phyloP scores from a whole-genome alignment of 2,329 filamentous ascomycete genomes.

The Ambrosiella cleistominuta region DNA sequence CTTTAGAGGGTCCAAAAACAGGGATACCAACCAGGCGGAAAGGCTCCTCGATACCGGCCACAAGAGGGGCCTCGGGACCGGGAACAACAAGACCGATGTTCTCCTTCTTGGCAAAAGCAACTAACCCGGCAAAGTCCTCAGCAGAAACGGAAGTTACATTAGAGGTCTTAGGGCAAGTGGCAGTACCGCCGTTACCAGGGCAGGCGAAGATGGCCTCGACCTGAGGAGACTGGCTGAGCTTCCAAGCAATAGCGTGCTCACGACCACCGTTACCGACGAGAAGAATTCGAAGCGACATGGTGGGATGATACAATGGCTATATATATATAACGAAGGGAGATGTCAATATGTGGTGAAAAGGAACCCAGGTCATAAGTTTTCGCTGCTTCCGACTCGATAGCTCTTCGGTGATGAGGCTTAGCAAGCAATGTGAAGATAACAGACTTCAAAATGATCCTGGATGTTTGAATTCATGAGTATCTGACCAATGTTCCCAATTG shows the following conservation, averaged over 20 bases:
- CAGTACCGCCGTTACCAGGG: constrained; percentile 78
- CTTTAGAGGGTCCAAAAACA: constrained; percentile 71
- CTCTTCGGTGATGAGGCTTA: constrained; percentile 3
- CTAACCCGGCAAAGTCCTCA: constrained; percentile 62
- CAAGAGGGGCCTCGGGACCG: constrained; percentile 83
- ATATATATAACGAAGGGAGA: neutral
- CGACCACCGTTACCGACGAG: constrained; percentile 87
- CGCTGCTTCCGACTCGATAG: neutral
- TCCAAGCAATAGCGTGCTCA: constrained; percentile 91
- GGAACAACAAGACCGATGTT: constrained; percentile 69
- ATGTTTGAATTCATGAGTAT: neutral
- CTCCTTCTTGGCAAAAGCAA: constrained; percentile 55
- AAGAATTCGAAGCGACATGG: constrained; percentile 39
- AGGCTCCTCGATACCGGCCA: constrained; percentile 72
- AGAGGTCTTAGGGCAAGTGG: constrained; percentile 47
- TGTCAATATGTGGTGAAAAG: neutral
- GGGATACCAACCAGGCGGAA: constrained; percentile 59
- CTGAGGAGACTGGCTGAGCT: constrained; percentile 62
- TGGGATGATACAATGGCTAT: neutral
- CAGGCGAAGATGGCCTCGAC: constrained; percentile 58
- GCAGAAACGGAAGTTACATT: constrained; percentile 55
- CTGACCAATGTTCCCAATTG: neutral
- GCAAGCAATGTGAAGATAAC: neutral
- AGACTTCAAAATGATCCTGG: neutral
- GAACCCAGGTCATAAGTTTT: constrained; percentile 3